Percentiles rank a stretch among this genome's conserved stretches.
Evolutionary conservation across 169 alveolate species (phyloP).

Genomic region (Perkinsus olseni): DNA sequence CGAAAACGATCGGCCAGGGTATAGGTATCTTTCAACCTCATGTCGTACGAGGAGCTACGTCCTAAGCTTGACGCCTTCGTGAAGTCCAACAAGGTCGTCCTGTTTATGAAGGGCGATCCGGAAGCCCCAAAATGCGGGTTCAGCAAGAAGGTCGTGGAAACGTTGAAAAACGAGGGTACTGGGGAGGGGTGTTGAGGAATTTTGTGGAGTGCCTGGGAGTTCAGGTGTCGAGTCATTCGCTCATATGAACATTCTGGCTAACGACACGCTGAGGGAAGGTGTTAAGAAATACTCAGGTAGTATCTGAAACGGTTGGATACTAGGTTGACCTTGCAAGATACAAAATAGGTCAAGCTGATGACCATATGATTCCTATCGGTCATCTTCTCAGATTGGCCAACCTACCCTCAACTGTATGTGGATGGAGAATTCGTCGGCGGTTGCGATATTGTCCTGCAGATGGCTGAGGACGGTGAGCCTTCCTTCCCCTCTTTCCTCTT

Average conservation of each 20-base stretch:
- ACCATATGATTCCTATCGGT: background rate
- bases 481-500: background rate
- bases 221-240: background rate
- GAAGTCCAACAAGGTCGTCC: conserved; percentile 19
- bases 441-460: conserved; percentile 11
- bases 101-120: conserved; percentile 68
- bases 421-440: conserved; percentile 30
- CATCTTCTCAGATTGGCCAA: conserved; percentile 21
- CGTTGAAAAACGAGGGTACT: background rate
- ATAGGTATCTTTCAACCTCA: too few species aligned
- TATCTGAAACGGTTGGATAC: background rate
- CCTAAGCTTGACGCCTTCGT: conserved; percentile 6
- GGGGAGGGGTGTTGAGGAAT: background rate
- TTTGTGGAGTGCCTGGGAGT: background rate
- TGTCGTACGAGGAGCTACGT: background rate
- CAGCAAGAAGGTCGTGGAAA: conserved; percentile 28
- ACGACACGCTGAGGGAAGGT: background rate
- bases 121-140: conserved; percentile 67
- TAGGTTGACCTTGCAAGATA: background rate
- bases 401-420: conserved; percentile 25
- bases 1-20: background rate
- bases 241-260: background rate
- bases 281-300: background rate
- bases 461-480: conserved; percentile 23
- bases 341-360: background rate